Evolutionary conservation across 2,329 filamentous ascomycete genomes (phyloP).

Genomic region (Penicillium sp.): DNA sequence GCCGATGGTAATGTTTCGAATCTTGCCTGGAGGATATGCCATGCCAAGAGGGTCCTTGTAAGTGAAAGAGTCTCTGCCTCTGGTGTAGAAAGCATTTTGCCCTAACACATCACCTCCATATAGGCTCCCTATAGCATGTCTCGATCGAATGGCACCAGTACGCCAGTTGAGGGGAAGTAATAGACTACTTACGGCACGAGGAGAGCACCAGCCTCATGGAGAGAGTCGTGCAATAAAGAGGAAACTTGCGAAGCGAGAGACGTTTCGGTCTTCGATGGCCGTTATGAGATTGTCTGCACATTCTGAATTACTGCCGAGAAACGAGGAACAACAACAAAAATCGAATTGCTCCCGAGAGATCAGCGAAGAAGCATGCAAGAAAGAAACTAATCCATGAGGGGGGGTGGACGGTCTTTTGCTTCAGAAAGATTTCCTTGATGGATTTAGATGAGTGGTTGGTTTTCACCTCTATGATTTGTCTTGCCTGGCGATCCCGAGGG

Average conservation of each 20-base stretch:
- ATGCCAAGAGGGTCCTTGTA: conserved; percentile 92
- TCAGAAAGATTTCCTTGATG: conserved; percentile 10
- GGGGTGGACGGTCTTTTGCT: background rate
- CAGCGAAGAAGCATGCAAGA: background rate
- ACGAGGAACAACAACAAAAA: background rate
- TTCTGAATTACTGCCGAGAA: background rate
- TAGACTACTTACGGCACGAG: conserved; percentile 10
- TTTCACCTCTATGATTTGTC: conserved; percentile 3
- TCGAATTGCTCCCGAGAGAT: background rate
- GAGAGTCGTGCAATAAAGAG: background rate
- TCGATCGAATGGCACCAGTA: conserved; percentile 63
- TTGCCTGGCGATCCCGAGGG: conserved; percentile 7
- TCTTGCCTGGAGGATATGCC: conserved; percentile 90
- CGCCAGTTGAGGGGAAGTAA: conserved; percentile 52
- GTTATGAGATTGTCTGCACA: background rate
- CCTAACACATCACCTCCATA: conserved; percentile 1
- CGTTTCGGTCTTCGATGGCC: background rate
- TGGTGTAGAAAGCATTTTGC: background rate
- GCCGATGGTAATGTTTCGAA: conserved; percentile 90
- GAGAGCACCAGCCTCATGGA: background rate
- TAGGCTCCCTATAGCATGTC: conserved; percentile 76
- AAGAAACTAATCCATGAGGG: background rate
- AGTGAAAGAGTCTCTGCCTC: conserved; percentile 42
- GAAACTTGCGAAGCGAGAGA: background rate
- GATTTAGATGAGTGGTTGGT: conserved; percentile 13